phyloP scores from a whole-genome alignment of 805 yeast species.

The Grigorovia jiainica region DNA sequence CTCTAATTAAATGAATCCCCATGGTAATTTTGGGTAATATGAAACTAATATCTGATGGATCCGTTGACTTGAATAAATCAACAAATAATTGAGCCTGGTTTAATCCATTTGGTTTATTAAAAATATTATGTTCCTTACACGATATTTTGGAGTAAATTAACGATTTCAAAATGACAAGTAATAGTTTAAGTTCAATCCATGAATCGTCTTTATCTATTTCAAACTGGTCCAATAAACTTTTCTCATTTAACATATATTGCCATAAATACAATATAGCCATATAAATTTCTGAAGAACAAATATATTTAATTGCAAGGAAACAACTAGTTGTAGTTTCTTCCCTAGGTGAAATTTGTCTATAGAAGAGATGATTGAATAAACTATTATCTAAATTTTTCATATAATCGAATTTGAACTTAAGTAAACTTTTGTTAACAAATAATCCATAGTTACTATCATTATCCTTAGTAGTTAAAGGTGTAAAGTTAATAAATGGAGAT shows the following conservation, averaged over 20 bases:
- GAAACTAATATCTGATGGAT: neutral
- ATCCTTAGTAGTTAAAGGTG: too few relatives aligned
- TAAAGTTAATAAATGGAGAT: conserved; percentile 11
- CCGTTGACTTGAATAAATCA: conserved; percentile 8
- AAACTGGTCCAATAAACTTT: neutral
- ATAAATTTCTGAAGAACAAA: conserved; percentile 11
- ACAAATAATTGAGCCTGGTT: conserved; percentile 5
- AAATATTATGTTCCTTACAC: neutral
- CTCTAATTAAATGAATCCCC: conserved; percentile 67
- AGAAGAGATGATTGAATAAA: neutral
- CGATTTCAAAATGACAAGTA: conserved; percentile 1
- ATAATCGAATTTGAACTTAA: neutral
- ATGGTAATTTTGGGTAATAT: conserved; percentile 49
- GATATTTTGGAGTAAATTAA: neutral
- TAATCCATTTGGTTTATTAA: neutral
- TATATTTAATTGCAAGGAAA: conserved; percentile 14
- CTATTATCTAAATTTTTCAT: neutral
- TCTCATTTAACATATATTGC: conserved; percentile 13
- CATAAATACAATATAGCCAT: conserved; percentile 15
- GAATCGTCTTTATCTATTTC: neutral
- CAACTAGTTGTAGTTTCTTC: conserved; percentile 8
- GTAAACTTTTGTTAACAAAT: neutral
- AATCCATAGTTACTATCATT: neutral
- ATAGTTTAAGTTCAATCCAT: conserved; percentile 3
- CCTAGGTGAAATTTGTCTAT: conserved; percentile 7